Percentiles rank a stretch among this genome's conserved stretches.
Conservation (phyloP, 179 eudicot species). For the Monotropa hypopitys region DNA sequence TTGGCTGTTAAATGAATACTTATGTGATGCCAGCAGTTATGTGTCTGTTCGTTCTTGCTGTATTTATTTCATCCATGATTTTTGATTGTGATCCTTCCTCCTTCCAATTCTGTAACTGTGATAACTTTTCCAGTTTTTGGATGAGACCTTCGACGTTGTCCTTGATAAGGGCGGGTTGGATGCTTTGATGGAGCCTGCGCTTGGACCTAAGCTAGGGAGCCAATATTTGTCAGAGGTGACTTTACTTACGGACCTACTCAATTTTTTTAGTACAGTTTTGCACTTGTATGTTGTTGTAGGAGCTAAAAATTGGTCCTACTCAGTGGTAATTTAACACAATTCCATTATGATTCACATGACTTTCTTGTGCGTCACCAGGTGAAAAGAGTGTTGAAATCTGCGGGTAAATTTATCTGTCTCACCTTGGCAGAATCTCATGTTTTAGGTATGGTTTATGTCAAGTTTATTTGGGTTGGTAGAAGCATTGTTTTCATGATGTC, state of each 20-base stretch:
- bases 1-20: not conserved
- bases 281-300: slow-evolving; percentile 14
- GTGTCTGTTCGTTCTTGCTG: not conserved
- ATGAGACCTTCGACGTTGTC: slow-evolving; percentile 53
- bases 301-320: slow-evolving; percentile 12
- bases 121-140: slow-evolving; percentile 45
- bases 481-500: not conserved
- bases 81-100: not conserved
- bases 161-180: slow-evolving; percentile 94
- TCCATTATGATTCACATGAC: slow-evolving; percentile 8
- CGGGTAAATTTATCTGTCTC: slow-evolving; percentile 81
- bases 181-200: slow-evolving; percentile 94
- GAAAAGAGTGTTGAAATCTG: slow-evolving; percentile 60
- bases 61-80: not conserved
- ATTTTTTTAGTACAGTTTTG: slow-evolving; percentile 8
- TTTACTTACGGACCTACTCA: slow-evolving; percentile 11
- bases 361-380: slow-evolving; percentile 42
- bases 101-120: not conserved
- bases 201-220: slow-evolving; percentile 60
- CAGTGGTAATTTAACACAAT: not conserved
- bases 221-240: slow-evolving; percentile 82
- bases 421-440: slow-evolving; percentile 87
- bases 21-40: not conserved
- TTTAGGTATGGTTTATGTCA: slow-evolving; percentile 45
- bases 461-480: slow-evolving; percentile 2